Base-by-base conservation (phyloP, 2,329 filamentous ascomycete species). In the Peltaster fructicola region DNA sequence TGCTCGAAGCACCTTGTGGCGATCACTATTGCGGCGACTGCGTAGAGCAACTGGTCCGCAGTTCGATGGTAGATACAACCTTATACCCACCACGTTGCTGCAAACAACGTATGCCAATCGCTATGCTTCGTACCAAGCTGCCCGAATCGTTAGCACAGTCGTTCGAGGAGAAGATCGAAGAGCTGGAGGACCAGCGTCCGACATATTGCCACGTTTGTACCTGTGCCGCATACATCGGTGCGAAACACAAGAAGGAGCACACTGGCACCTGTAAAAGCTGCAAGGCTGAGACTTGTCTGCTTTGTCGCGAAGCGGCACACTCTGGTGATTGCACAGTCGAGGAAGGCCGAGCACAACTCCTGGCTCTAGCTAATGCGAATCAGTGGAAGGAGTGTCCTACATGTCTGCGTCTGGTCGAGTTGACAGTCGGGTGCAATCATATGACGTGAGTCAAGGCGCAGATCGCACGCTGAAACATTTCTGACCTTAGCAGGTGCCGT, bases 141-240 rank as follows among this genome's bases (percentile, higher is more conserved):
- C 19, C 19, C 10, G 8, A 20, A 20, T 10, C 10, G 5, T 20
- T 20, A 7, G 19, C 13, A 5, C 6, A 6, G 8, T 10, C 10
- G 8, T 20, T 20, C 19, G 19, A 9, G 8, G 19, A 12, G 10
- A 20, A 11, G 19, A 10, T 10, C 6, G 19, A 20, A 12, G 19
- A 20, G 19, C 19, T 20, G 19, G 19, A 20, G 19, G 13, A 10
- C 19, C 10, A 20, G 19, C 10, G 10, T 10, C 19, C 19, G 10
- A 6, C 13, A 9, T 20, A 6, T 6, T 20, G 19, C 19, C 19
- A 20, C 8, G 19, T 20, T 20, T 13, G 6, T 9, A 20, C 10
- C 10, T 20, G 19, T 13, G 19, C 10, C 19, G 13, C 10, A 20
- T 20, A 11, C 19, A 20, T 20, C 19, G 13, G 19, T 6, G 13